phyloP scores from a whole-genome alignment of 306 rosid species.

The Quercus mongolica region DNA sequence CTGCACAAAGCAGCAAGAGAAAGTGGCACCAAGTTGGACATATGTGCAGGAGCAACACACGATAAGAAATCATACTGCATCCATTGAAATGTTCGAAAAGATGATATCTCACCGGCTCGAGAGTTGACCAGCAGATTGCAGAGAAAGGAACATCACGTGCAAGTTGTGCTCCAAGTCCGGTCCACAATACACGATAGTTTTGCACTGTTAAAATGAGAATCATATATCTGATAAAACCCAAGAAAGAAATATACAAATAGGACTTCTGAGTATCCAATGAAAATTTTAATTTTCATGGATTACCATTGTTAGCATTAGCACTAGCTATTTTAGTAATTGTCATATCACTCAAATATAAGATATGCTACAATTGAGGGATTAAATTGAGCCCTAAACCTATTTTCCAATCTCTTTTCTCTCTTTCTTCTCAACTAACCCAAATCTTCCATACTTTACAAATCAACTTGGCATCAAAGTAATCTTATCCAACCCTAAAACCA shows the following conservation, averaged over 20 bases:
- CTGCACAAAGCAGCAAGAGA: constrained; percentile 31
- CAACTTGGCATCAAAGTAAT: too few relatives aligned
- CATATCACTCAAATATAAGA: too few relatives aligned
- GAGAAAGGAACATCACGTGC: constrained; percentile 95
- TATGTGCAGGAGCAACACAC: constrained; percentile 19
- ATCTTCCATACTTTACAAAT: too few relatives aligned
- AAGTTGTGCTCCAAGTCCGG: constrained; percentile 98
- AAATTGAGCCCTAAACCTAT: too few relatives aligned
- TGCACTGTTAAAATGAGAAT: constrained; percentile 42
- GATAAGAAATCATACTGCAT: background rate
- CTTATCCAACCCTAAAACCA: too few relatives aligned
- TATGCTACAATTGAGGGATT: too few relatives aligned
- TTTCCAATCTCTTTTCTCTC: too few relatives aligned
- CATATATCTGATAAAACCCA: constrained; percentile 10
- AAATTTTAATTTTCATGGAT: background rate
- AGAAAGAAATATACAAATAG: background rate
- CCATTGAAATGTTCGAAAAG: constrained; percentile 2
- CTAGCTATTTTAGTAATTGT: too few relatives aligned
- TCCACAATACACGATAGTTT: constrained; percentile 75
- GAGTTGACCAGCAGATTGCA: constrained; percentile 95
- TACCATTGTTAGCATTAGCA: too few relatives aligned
- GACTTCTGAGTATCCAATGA: background rate
- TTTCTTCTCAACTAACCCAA: too few relatives aligned
- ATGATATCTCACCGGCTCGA: constrained; percentile 73
- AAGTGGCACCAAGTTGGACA: constrained; percentile 26